Percentiles rank a stretch among this genome's conserved stretches.
phyloP scores from a whole-genome alignment of 2,329 filamentous ascomycete genomes.

The Pseudogymnoascus sp. region DNA sequence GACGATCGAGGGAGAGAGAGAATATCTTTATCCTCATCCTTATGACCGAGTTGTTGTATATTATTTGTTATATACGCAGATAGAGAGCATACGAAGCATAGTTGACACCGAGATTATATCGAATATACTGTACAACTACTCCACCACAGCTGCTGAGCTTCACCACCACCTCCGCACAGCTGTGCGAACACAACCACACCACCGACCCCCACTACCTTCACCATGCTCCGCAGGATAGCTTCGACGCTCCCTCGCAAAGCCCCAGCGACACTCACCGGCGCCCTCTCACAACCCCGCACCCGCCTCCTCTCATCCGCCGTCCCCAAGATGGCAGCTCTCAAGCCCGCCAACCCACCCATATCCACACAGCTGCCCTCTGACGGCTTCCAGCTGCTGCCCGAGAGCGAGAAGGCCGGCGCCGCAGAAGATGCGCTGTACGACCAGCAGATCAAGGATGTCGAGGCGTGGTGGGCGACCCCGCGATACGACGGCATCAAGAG shows the following conservation, averaged over 20 bases:
- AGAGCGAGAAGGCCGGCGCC: conserved; percentile 64
- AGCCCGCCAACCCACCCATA: conserved; percentile 22
- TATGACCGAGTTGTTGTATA: background rate
- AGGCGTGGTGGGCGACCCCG: conserved; percentile 82
- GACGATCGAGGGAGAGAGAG: background rate
- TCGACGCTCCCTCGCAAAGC: conserved; percentile 20
- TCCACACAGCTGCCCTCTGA: conserved; percentile 42
- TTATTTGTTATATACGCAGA: background rate
- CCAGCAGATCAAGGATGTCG: conserved; percentile 73
- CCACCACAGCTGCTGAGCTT: background rate
- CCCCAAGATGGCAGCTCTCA: conserved; percentile 20
- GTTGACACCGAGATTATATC: background rate
- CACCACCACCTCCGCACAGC: background rate
- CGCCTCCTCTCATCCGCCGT: conserved; percentile 20
- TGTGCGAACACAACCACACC: background rate
- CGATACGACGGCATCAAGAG: conserved; percentile 84
- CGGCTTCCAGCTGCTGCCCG: conserved; percentile 76
- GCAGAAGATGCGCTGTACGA: conserved; percentile 82
- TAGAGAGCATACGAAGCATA: background rate
- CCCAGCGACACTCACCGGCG: conserved; percentile 14
- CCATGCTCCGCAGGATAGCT: conserved; percentile 25
- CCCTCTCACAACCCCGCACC: conserved; percentile 8
- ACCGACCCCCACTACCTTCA: conserved; percentile 9
- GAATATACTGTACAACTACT: background rate
- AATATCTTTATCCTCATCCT: background rate